A percentile compares a stretch with the other conserved stretches of the same genome.
Conservation (phyloP, 176 grass and related monocot genomes). For the Ampelocalamus luodianensis region DNA sequence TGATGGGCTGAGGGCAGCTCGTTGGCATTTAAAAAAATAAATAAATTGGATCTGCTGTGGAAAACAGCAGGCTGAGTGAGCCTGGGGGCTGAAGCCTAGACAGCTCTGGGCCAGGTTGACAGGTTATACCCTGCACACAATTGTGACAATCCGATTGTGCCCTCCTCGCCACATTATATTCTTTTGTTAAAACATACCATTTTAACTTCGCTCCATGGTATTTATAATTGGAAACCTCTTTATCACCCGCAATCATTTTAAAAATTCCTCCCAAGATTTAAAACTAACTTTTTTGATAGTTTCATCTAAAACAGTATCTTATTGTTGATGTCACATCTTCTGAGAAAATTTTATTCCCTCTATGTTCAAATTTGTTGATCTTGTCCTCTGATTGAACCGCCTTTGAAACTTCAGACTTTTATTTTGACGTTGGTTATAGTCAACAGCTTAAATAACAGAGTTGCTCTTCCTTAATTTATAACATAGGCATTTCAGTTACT, state of each 20-base stretch:
- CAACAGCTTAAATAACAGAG: conserved; percentile 19
- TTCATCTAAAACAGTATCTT: background rate
- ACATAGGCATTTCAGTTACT: conserved; percentile 13
- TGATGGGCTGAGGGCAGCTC: background rate
- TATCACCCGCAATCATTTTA: background rate
- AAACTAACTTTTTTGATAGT: background rate
- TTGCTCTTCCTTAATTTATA: background rate
- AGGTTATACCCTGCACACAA: background rate
- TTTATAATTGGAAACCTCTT: background rate
- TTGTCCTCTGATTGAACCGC: background rate
- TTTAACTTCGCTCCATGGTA: background rate
- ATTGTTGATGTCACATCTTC: background rate
- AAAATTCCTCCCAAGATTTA: background rate
- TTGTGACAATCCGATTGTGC: background rate
- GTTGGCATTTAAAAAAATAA: background rate
- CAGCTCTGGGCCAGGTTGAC: background rate
- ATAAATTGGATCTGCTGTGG: background rate
- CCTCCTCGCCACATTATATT: background rate
- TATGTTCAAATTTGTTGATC: background rate
- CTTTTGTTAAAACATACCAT: background rate
- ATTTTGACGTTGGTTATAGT: conserved; percentile 13
- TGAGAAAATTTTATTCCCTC: background rate
- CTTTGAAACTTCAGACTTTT: background rate
- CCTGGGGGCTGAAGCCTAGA: conserved; percentile 1
- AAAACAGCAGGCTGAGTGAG: background rate